Conservation (phyloP, 345 rosid genomes). For the Limnanthes douglasii region DNA sequence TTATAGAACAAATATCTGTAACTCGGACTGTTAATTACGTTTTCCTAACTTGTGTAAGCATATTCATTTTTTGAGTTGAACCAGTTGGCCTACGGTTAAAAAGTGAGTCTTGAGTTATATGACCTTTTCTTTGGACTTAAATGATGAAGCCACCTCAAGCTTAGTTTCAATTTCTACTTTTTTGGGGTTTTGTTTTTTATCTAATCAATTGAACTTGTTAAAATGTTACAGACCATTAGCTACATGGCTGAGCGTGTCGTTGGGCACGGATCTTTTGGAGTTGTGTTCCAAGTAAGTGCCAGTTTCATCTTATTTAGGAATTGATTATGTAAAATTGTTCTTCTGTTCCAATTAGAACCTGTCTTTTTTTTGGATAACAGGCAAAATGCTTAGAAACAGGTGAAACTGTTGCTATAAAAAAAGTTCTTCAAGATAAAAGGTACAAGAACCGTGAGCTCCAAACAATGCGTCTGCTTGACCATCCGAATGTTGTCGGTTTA, state of each 20-base stretch:
- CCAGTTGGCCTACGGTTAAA: too few relatives aligned
- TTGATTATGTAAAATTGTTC: conserved; percentile 1
- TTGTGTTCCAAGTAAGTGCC: conserved; percentile 78
- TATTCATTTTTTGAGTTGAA: too few relatives aligned
- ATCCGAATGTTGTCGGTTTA: conserved; percentile 72
- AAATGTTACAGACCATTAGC: conserved; percentile 61
- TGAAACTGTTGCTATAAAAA: conserved; percentile 95
- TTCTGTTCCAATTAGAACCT: not conserved
- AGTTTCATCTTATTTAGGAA: not conserved
- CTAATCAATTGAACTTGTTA: conserved; percentile 2
- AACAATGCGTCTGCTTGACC: conserved; percentile 97
- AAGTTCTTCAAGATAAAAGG: conserved; percentile 93
- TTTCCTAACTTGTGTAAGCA: too few relatives aligned
- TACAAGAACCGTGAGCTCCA: conserved; percentile 97
- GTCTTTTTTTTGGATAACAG: conserved; percentile 14
- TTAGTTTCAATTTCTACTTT: not conserved
- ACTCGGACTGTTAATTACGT: too few relatives aligned
- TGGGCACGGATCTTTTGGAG: conserved; percentile 95
- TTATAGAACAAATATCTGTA: too few relatives aligned
- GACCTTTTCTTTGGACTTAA: too few relatives aligned
- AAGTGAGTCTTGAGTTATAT: too few relatives aligned
- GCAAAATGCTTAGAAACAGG: conserved; percentile 95
- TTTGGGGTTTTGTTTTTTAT: not conserved
- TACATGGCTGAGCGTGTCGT: conserved; percentile 99
- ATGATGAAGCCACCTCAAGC: not conserved